Base-by-base conservation (phyloP, 1,284 basidiomycete species). In the Heimioporus retisporus region DNA sequence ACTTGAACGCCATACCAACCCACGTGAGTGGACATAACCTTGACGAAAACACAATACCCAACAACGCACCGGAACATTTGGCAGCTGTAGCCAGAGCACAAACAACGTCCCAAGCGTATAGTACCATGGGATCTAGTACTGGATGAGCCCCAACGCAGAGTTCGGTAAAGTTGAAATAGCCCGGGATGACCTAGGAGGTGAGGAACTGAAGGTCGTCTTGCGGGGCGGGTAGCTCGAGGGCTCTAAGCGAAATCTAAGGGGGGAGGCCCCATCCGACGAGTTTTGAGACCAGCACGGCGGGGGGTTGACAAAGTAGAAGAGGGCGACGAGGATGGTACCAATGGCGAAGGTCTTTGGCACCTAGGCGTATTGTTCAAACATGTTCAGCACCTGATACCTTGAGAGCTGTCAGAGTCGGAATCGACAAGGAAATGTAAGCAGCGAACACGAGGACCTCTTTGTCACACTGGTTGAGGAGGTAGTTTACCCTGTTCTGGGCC, bases 301-400 rank as follows among this genome's bases (percentile, higher is more conserved):
- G 59, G 93, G 84, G 83, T 96, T 96, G 87, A 96, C 85, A 75
- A 90, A 87, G 83, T 95, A 92, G 75, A 95, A 86, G 76, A 93
- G 75, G 65, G 85, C 81, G 75, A 93, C 79, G 78, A 96, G 74
- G 69, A 92, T 84, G 70, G 87, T 86, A 67, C 93, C 95, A 73
- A 98, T 82, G 74, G 95, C 95, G 71, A 97, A 97, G 23, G 95
- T 89, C 89, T 99, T 99, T 74, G 97, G 97, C 55, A 99, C 84
- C 77, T 95, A 93, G 10, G 96, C 97, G 81, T 92, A 93, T 80
- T 93, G 88, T 86, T 99, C 97, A 73, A 98, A 80, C 76, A 89
- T 86, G 83, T 87, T 90, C 76, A 97, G 85, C 67, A 92, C 85
- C 46, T 96, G 94, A 84, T 97, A 98, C 87, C 96, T 97, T 78